Evolutionary conservation across 306 rosid species (phyloP).

Genomic region (Senna siamea): DNA sequence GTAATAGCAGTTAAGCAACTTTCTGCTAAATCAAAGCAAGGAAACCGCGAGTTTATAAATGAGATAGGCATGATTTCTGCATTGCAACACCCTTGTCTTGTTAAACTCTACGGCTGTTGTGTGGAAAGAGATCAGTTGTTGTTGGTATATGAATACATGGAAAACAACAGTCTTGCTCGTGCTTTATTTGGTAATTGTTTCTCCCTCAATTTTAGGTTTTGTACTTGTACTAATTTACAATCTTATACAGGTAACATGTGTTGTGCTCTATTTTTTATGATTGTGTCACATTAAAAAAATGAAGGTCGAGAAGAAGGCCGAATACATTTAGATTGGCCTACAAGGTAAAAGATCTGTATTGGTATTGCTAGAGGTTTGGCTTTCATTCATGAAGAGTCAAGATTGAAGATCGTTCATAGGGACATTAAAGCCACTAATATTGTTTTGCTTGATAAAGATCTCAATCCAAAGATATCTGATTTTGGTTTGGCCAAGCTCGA

Average conservation of each 20-base stretch:
- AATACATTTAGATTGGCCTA: slow-evolving; percentile 63
- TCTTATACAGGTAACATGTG: neutral
- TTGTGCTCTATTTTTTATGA: slow-evolving; percentile 16
- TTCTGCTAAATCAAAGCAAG: slow-evolving; percentile 72
- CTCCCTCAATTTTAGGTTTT: neutral
- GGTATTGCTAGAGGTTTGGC: slow-evolving; percentile 79
- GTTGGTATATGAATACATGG: slow-evolving; percentile 70
- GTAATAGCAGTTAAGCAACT: slow-evolving; percentile 68
- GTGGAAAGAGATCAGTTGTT: slow-evolving; percentile 65
- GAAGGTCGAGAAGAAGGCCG: slow-evolving; percentile 39
- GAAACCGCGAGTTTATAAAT: slow-evolving; percentile 65
- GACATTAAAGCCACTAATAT: slow-evolving; percentile 84
- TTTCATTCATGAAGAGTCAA: slow-evolving; percentile 82
- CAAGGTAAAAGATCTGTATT: slow-evolving; percentile 63
- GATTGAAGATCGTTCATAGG: slow-evolving; percentile 76
- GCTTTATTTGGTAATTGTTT: slow-evolving; percentile 61
- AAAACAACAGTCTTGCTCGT: slow-evolving; percentile 65
- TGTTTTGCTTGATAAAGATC: slow-evolving; percentile 75
- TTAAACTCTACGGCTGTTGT: slow-evolving; percentile 67
- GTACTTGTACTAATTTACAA: neutral
- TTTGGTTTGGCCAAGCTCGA: slow-evolving; percentile 79
- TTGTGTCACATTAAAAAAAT: slow-evolving; percentile 15
- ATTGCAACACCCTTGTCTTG: slow-evolving; percentile 68
- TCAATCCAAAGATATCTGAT: slow-evolving; percentile 72
- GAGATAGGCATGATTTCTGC: slow-evolving; percentile 76